Conservation (phyloP, 208 protist genomes). For the Kentomonas sorsogonicus region DNA sequence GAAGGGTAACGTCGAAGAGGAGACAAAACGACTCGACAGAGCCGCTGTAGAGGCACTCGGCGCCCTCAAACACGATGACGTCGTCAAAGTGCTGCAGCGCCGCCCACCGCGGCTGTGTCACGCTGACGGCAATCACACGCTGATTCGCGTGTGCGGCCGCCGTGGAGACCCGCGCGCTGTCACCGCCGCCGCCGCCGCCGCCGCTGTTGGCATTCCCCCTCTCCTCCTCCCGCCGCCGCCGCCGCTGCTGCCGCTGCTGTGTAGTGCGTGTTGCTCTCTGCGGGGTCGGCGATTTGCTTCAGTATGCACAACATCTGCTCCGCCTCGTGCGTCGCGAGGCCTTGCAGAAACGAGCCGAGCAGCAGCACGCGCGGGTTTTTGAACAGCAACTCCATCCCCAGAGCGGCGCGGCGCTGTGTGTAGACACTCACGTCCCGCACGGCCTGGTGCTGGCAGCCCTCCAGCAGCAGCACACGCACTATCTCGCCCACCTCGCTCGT, state of each 20-base stretch:
- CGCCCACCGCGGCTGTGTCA: slow-evolving; percentile 59
- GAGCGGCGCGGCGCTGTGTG: slow-evolving; percentile 37
- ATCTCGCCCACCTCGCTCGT: no score
- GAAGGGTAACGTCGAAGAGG: no score
- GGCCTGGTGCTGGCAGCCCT: no score
- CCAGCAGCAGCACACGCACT: no score
- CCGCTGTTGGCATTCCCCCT: slow-evolving; percentile 17
- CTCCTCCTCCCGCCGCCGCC: slow-evolving; percentile 16
- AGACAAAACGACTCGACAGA: no score
- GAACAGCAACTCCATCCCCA: slow-evolving; percentile 55
- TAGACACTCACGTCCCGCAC: no score
- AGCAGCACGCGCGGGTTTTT: slow-evolving; percentile 48
- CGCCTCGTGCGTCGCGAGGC: slow-evolving; percentile 56
- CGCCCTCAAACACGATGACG: slow-evolving; percentile 44
- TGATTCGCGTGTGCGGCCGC: slow-evolving; percentile 7
- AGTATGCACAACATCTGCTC: slow-evolving; percentile 49
- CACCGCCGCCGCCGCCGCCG: slow-evolving; percentile 2
- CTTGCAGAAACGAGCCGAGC: slow-evolving; percentile 40
- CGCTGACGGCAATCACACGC: slow-evolving; percentile 36
- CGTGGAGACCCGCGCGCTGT: neutral
- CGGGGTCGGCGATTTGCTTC: slow-evolving; percentile 33
- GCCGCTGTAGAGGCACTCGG: slow-evolving; percentile 35
- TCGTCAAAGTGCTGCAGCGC: slow-evolving; percentile 58
- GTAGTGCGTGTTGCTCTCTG: no score
- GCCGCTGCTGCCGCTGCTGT: slow-evolving; percentile 21